Evolutionary conservation across 1,284 basidiomycete species (phyloP).

Genomic region (Veloporphyrellus conicus): DNA sequence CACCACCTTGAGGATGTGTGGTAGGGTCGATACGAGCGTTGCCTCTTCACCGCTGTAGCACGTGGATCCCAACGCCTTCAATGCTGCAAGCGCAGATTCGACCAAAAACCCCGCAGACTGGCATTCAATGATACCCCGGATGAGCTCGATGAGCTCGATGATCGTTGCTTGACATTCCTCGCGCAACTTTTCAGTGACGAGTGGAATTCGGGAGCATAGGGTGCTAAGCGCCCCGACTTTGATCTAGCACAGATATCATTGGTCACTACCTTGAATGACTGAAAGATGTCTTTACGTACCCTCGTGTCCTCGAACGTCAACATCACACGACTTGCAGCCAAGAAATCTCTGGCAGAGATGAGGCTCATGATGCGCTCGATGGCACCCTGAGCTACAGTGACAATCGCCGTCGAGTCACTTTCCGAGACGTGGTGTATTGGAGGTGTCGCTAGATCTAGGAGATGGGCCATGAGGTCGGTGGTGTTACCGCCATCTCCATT

Average conservation of each 20-base stretch:
- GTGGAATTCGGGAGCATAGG: slow-evolving; percentile 60
- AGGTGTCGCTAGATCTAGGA: slow-evolving; percentile 27
- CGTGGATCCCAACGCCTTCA: slow-evolving; percentile 57
- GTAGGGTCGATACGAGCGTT: slow-evolving; percentile 55
- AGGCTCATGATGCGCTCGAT: slow-evolving; percentile 50
- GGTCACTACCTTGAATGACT: not conserved
- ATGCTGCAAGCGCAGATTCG: slow-evolving; percentile 52
- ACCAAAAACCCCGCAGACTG: slow-evolving; percentile 40
- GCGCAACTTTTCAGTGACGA: slow-evolving; percentile 59
- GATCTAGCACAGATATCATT: slow-evolving; percentile 39
- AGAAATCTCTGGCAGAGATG: slow-evolving; percentile 66
- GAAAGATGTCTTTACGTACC: slow-evolving; percentile 31
- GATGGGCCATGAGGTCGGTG: slow-evolving; percentile 28
- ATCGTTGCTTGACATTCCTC: slow-evolving; percentile 47
- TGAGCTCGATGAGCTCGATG: slow-evolving; percentile 47
- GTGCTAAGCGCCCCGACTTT: slow-evolving; percentile 63
- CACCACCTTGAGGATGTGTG: slow-evolving; percentile 50
- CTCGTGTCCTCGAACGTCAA: slow-evolving; percentile 47
- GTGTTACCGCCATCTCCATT: slow-evolving; percentile 33
- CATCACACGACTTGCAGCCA: slow-evolving; percentile 50
- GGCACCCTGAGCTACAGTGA: slow-evolving; percentile 45
- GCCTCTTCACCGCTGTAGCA: slow-evolving; percentile 64
- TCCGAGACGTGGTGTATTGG: slow-evolving; percentile 10
- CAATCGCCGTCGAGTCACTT: slow-evolving; percentile 39
- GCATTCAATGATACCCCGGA: slow-evolving; percentile 46